Evolutionary conservation across 208 protist genomes (phyloP).

Genomic region (Trichomonas tenax): DNA sequence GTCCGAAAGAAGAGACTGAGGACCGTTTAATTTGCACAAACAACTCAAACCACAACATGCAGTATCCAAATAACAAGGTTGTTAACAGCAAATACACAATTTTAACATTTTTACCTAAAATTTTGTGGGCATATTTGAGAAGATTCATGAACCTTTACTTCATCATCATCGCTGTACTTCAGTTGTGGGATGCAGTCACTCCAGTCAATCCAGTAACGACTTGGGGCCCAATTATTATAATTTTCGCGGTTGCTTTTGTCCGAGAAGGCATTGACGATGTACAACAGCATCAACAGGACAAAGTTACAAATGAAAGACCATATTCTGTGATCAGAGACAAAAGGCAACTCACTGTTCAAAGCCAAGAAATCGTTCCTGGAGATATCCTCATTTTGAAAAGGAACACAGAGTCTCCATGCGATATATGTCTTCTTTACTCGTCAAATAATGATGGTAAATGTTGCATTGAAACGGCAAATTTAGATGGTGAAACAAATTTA

Average conservation of each 20-base stretch:
- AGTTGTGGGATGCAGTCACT: neutral
- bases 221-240: slow-evolving; percentile 1
- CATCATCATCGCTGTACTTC: neutral
- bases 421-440: slow-evolving; percentile 20
- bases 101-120: neutral
- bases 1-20: too few species aligned
- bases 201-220: neutral
- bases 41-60: too few species aligned
- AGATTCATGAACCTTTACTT: slow-evolving; percentile 1
- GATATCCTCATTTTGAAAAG: slow-evolving; percentile 16
- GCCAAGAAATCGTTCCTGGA: neutral
- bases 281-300: neutral
- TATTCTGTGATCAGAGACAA: neutral
- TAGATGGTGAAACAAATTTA: slow-evolving; percentile 21
- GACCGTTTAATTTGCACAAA: too few species aligned
- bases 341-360: neutral
- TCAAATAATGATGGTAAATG: neutral
- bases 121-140: neutral
- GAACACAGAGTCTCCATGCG: slow-evolving; percentile 17
- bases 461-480: slow-evolving; percentile 21
- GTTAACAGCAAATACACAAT: neutral
- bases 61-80: neutral
- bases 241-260: neutral
- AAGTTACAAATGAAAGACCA: neutral
- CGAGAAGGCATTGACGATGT: slow-evolving; percentile 22